Evolutionary conservation across 2,329 filamentous ascomycete species (phyloP).

Genomic region (Fusarium lateritium): DNA sequence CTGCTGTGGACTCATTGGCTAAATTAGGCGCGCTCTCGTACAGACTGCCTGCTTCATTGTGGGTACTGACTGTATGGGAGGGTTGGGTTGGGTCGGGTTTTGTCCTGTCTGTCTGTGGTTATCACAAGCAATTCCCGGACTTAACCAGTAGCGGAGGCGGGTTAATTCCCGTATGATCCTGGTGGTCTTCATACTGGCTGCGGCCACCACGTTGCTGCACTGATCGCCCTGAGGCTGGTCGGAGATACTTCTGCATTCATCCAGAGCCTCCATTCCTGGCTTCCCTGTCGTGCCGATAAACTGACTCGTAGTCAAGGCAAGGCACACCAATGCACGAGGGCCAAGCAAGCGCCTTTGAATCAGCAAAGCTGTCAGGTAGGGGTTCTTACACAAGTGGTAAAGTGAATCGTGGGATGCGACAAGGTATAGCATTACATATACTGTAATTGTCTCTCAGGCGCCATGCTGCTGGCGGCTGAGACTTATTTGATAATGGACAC

Average conservation of each 20-base stretch:
- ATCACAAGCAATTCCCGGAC: slow-evolving; percentile 12
- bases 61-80: slow-evolving; percentile 3
- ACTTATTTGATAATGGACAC: slow-evolving; percentile 27
- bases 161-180: slow-evolving; percentile 37
- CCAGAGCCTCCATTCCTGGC: slow-evolving; percentile 40
- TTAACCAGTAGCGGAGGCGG: slow-evolving; percentile 30
- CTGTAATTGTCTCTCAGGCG: slow-evolving; percentile 7
- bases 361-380: slow-evolving; percentile 27
- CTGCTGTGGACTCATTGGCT: slow-evolving; percentile 12
- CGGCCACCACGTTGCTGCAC: slow-evolving; percentile 32
- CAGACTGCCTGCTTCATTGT: slow-evolving; percentile 4
- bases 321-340: slow-evolving; percentile 4
- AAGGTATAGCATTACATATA: background rate
- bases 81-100: background rate
- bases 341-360: slow-evolving; percentile 5
- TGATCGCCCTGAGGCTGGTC: slow-evolving; percentile 44
- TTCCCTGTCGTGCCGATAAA: slow-evolving; percentile 36
- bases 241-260: slow-evolving; percentile 44
- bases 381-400: slow-evolving; percentile 22
- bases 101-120: background rate
- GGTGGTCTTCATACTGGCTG: slow-evolving; percentile 39
- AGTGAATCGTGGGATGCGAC: slow-evolving; percentile 26
- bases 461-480: slow-evolving; percentile 16
- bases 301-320: slow-evolving; percentile 41
- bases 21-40: slow-evolving; percentile 9